Percentiles rank a stretch among this genome's conserved stretches.
phyloP scores from a whole-genome alignment of 2,329 filamentous ascomycete species.

The Mollisiaceae sp. region DNA sequence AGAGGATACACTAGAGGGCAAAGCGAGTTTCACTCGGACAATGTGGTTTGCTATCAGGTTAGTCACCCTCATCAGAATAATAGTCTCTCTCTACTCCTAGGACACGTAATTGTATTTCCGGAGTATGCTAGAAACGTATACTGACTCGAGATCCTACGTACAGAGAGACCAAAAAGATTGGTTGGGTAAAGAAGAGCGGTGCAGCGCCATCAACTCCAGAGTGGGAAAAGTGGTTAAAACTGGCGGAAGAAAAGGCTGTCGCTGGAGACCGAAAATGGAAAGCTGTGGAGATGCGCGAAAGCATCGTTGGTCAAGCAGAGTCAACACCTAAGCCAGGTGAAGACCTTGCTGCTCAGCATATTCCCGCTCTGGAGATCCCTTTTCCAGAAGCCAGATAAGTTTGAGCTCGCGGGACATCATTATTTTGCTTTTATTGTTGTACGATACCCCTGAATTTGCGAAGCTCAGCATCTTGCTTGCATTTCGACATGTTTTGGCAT shows the following conservation, averaged over 20 bases:
- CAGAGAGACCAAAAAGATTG: constrained; percentile 54
- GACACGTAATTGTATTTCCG: too few species aligned
- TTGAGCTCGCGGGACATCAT: neutral
- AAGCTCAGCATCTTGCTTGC: neutral
- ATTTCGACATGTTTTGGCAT: neutral
- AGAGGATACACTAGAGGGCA: constrained; percentile 47
- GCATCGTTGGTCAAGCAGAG: constrained; percentile 47
- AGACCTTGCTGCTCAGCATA: constrained; percentile 36
- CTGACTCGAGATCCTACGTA: too few species aligned
- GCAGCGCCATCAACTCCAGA: constrained; percentile 57
- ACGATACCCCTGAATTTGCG: constrained; percentile 15
- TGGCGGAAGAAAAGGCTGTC: constrained; percentile 51
- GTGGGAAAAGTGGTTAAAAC: constrained; percentile 59
- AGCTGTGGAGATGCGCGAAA: constrained; percentile 55
- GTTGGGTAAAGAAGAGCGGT: constrained; percentile 58
- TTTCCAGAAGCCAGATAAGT: constrained; percentile 16
- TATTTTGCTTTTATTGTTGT: neutral
- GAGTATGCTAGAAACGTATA: too few species aligned
- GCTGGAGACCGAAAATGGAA: constrained; percentile 47
- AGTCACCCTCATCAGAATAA: too few species aligned
- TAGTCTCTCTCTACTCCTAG: too few species aligned
- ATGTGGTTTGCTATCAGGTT: constrained; percentile 61
- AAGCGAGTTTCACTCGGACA: constrained; percentile 58
- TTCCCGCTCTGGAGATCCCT: constrained; percentile 36
- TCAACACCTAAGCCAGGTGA: constrained; percentile 12